These are phyloP conservation scores for Breynia disticha DNA, from an alignment of 441 rosid genomes.

Conservation along the genomic window DNA sequence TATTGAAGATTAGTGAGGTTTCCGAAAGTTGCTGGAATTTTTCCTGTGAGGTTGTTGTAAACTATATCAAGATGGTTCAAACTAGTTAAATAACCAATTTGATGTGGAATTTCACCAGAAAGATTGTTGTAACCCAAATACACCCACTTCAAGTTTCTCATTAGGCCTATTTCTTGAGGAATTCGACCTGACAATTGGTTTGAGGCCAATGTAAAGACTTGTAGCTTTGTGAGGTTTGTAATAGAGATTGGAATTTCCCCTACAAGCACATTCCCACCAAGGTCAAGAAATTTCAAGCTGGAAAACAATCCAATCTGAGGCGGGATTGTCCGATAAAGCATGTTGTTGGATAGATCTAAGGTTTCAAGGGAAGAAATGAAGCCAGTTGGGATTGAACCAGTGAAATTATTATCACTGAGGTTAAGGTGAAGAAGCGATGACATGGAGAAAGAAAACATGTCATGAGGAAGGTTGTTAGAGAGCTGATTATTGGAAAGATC, in stretches of 20 bases:
- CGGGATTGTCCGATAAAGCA: constrained; percentile 51
- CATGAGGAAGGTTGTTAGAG: constrained; percentile 38
- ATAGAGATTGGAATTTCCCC: constrained; percentile 49
- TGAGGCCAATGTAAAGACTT: constrained; percentile 65
- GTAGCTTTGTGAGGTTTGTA: constrained; percentile 38
- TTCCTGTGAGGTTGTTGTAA: constrained; percentile 70
- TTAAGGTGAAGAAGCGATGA: constrained; percentile 49
- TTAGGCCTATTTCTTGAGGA: constrained; percentile 36
- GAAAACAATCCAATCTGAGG: constrained; percentile 43
- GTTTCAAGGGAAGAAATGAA: constrained; percentile 33
- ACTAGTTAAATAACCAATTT: constrained; percentile 41
- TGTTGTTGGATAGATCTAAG: constrained; percentile 72
- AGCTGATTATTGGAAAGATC: constrained; percentile 63
- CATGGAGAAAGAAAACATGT: constrained; percentile 27
- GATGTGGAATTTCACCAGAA: constrained; percentile 60
- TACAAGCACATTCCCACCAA: constrained; percentile 66
- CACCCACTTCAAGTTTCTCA: constrained; percentile 63
- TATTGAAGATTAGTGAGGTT: constrained; percentile 47
- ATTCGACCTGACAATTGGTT: constrained; percentile 60
- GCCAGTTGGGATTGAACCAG: constrained; percentile 41
- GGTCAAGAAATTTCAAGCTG: constrained; percentile 49
- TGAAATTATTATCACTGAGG: constrained; percentile 77
- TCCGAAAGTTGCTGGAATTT: constrained; percentile 57
- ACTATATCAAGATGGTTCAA: constrained; percentile 79
- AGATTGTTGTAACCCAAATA: constrained; percentile 88